Base-by-base conservation (phyloP, 352 stramenopile genomes). In the Phytopythium aichiense region DNA sequence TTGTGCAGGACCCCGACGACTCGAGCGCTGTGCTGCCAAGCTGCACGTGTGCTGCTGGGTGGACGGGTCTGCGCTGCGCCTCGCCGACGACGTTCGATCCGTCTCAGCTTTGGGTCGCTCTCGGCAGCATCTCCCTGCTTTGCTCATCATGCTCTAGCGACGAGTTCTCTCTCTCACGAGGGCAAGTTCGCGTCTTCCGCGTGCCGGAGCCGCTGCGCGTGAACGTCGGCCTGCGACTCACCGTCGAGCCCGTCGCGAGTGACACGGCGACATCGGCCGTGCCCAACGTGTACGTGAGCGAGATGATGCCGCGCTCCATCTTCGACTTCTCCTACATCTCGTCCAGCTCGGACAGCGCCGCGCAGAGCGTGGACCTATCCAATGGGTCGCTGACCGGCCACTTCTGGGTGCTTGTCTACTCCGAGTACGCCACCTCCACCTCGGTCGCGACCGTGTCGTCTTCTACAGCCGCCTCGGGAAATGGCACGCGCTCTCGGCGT, bases 331-430 rank as follows among this genome's bases (percentile, higher is more conserved):
- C 71, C 6, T 72, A 81, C 57, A 85, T 94, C 25, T 89, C 78
- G 7, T 13, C 48, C 4, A 72, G 64, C 28, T 58, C 66, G 20
- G 38, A 45, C 7, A 58, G 50, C 11, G 66, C 60, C 40, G 52
- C 64, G 18, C 72, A 89, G 67, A 68, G 72, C 6, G 69, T 93
- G 2, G 65, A 79, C 43, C 60, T 93, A 31, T 60, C 72, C 5
- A 81, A 72, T 15, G 69, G 68, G 0, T 89, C 83, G 16, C 74
- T 88, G 53, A 74, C 84, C 4, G 85, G 81, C 0, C 69, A 81
- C 30, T 91, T 87, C 63, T 92, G 79, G 79, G 79, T 91, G 25
- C 76, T 89, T 60, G 75, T 94, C 40, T 87, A 89, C 69, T 76
- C 82, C 8, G 69, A 88, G 15, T 84, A 87, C 45, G 73, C 73